Percentiles rank a stretch among this genome's conserved stretches.
phyloP scores from a whole-genome alignment of 805 yeast species.

The Tetrapisispora namnaoensis region DNA sequence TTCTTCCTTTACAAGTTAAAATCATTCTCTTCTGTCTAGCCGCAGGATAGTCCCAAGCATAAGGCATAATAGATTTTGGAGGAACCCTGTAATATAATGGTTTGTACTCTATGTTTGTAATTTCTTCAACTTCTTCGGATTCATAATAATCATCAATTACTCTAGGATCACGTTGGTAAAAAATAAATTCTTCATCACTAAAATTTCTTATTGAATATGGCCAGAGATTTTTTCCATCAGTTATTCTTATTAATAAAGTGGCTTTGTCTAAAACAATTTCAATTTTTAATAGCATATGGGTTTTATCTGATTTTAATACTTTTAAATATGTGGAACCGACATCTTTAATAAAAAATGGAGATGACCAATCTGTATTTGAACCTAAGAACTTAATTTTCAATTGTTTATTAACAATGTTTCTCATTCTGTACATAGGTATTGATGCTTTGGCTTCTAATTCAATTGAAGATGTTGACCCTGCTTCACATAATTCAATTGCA shows the following conservation, averaged over 20 bases:
- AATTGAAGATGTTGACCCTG: slow-evolving; percentile 48
- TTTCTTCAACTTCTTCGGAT: slow-evolving; percentile 45
- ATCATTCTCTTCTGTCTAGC: slow-evolving; percentile 75
- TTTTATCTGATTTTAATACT: slow-evolving; percentile 49
- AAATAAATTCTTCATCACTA: slow-evolving; percentile 73
- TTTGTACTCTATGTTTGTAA: slow-evolving; percentile 46
- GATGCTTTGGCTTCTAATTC: slow-evolving; percentile 39
- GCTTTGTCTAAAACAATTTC: slow-evolving; percentile 74
- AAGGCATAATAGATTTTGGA: slow-evolving; percentile 90
- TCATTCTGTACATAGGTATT: slow-evolving; percentile 54
- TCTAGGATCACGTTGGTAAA: slow-evolving; percentile 77
- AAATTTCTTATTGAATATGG: slow-evolving; percentile 88
- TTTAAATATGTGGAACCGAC: slow-evolving; percentile 75
- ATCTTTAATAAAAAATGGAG: slow-evolving; percentile 78
- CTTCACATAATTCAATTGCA: slow-evolving; percentile 52
- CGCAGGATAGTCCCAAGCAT: slow-evolving; percentile 95
- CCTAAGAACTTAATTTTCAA: slow-evolving; percentile 50
- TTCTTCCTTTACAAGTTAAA: slow-evolving; percentile 59
- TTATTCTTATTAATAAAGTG: slow-evolving; percentile 65
- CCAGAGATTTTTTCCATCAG: slow-evolving; percentile 72
- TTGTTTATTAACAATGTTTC: slow-evolving; percentile 45
- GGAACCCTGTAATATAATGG: slow-evolving; percentile 80
- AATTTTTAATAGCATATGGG: slow-evolving; percentile 61
- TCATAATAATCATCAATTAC: slow-evolving; percentile 26
- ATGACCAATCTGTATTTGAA: slow-evolving; percentile 61